These are phyloP conservation scores for Pyrus pyrifolia DNA, from an alignment of 306 rosid species.

Conservation along the genomic window DNA sequence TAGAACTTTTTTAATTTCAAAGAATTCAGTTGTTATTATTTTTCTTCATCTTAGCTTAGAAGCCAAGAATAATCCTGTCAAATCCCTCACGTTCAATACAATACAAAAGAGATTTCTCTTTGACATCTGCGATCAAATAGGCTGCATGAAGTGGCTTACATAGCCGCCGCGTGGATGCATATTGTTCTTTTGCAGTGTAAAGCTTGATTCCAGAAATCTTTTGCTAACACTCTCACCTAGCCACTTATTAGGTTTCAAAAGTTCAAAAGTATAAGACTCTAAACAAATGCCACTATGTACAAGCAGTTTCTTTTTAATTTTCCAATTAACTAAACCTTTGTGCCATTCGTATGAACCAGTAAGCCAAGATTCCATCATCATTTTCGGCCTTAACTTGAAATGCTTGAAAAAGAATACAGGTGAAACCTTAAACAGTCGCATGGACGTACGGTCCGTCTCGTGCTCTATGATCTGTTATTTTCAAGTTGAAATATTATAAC, in stretches of 20 bases:
- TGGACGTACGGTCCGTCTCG: neutral
- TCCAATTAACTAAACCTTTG: neutral
- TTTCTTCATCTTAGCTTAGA: slow-evolving; percentile 17
- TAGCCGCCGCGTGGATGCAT: slow-evolving; percentile 18
- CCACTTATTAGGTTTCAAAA: neutral
- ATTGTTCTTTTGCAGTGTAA: neutral
- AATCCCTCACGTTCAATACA: slow-evolving; percentile 16
- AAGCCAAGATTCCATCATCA: neutral
- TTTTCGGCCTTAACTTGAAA: neutral
- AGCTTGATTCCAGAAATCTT: slow-evolving; percentile 19
- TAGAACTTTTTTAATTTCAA: neutral
- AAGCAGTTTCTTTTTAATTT: neutral
- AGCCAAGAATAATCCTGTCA: slow-evolving; percentile 39
- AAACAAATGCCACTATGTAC: neutral
- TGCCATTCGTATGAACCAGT: neutral
- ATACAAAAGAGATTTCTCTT: slow-evolving; percentile 11
- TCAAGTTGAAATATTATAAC: neutral
- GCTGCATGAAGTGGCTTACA: slow-evolving; percentile 15
- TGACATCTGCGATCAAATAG: neutral
- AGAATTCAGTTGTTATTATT: neutral
- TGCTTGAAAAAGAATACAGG: neutral
- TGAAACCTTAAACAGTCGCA: neutral
- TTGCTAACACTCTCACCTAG: neutral
- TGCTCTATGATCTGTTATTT: neutral
- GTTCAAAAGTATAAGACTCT: neutral